Percentiles rank a stretch among this genome's conserved stretches.
phyloP scores from a whole-genome alignment of 225 moss, liverwort and hornwort genomes.

The Anthoceros angustus region DNA sequence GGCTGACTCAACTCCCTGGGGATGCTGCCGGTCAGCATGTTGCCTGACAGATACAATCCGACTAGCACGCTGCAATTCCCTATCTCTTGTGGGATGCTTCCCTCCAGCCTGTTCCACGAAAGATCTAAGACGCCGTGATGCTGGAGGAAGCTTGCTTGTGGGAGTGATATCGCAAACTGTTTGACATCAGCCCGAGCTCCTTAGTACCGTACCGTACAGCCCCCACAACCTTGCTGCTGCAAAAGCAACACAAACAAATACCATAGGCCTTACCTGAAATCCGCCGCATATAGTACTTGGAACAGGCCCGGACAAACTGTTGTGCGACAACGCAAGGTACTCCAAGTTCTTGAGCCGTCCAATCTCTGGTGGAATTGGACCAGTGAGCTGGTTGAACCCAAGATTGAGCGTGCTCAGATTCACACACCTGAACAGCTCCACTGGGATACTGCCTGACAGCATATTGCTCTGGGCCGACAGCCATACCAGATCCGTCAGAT shows the following conservation, averaged over 20 bases:
- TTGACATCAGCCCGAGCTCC: not conserved
- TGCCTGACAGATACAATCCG: slow-evolving; percentile 9
- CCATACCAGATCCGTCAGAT: not conserved
- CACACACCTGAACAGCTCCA: not conserved
- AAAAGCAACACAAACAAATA: too few relatives aligned
- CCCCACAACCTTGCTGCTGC: too few relatives aligned
- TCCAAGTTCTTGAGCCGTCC: not conserved
- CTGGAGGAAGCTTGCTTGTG: not conserved
- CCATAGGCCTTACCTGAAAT: too few relatives aligned
- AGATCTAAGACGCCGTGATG: not conserved
- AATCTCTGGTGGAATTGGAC: not conserved
- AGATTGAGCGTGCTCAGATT: slow-evolving; percentile 2
- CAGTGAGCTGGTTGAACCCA: not conserved
- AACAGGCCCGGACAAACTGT: not conserved
- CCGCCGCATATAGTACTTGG: not conserved
- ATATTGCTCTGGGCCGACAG: not conserved
- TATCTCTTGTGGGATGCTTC: not conserved
- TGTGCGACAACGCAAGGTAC: not conserved
- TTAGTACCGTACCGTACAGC: too few relatives aligned
- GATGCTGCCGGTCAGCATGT: slow-evolving; percentile 16
- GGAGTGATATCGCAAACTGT: not conserved
- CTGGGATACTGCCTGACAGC: not conserved
- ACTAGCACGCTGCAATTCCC: not conserved
- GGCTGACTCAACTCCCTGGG: slow-evolving; percentile 11
- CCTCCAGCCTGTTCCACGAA: not conserved